Percentiles rank a stretch among this genome's conserved stretches.
Evolutionary conservation across 345 rosid genomes (phyloP).

Genomic region (Eucalyptus erythrocorys): DNA sequence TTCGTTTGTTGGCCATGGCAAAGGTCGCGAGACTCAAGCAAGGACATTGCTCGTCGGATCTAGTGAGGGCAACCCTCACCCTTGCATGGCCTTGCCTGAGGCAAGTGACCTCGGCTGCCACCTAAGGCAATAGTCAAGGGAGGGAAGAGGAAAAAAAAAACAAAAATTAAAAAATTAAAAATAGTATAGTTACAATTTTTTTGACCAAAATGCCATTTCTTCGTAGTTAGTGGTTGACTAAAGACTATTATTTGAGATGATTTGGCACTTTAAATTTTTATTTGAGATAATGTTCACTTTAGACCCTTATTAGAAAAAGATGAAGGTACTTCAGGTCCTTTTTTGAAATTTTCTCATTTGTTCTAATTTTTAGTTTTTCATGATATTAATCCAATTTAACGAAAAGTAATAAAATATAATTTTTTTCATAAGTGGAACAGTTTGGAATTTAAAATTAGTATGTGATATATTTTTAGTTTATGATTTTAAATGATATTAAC

Average conservation of each 20-base stretch:
- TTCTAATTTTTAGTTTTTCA: no score
- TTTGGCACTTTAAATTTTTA: no score
- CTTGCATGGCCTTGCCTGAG: no score
- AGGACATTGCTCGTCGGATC: accelerated
- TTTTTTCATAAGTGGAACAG: accelerated
- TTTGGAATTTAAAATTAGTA: no score
- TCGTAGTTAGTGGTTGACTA: accelerated
- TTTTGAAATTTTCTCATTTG: accelerated
- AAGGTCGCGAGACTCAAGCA: accelerated
- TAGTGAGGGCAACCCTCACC: no score
- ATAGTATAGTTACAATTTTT: no score
- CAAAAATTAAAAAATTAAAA: no score
- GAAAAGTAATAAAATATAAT: accelerated
- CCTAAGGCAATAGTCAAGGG: accelerated
- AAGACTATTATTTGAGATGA: no score
- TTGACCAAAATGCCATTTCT: no score
- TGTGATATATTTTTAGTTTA: no score
- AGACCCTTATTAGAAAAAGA: accelerated
- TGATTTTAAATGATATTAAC: no score
- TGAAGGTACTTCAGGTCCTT: accelerated
- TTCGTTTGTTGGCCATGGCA: accelerated
- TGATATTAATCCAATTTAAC: accelerated
- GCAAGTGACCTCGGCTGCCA: accelerated
- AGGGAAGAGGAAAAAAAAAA: no score
- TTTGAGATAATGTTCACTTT: accelerated